Conservation (phyloP, 768 basidiomycete genomes). For the Lepiota brunneoincarnata region DNA sequence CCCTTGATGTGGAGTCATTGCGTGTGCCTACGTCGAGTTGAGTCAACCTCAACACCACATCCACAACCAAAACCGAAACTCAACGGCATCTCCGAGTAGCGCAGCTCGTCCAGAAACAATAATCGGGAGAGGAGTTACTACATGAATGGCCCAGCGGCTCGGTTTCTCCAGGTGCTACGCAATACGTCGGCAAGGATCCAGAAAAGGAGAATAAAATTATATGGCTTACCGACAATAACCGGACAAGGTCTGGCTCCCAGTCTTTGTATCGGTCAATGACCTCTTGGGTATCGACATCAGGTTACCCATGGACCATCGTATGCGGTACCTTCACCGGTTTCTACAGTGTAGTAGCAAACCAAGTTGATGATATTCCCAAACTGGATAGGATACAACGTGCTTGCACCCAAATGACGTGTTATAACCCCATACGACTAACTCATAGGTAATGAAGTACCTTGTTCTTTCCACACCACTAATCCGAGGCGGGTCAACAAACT, state of each 20-base stretch:
- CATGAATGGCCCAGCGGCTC: conserved; percentile 20
- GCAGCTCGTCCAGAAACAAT: conserved; percentile 17
- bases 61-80: neutral
- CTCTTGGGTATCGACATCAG: conserved; percentile 8
- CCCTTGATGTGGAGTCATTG: conserved; percentile 45
- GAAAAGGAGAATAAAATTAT: too few species aligned
- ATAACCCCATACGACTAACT: too few species aligned
- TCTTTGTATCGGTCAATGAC: conserved; percentile 3
- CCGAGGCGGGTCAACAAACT: neutral
- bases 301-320: conserved; percentile 16
- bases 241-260: conserved; percentile 11
- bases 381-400: conserved; percentile 45
- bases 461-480: conserved; percentile 18
- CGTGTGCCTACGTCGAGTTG: conserved; percentile 30
- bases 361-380: conserved; percentile 46
- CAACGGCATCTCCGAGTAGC: conserved; percentile 20
- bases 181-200: too few species aligned
- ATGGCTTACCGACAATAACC: conserved; percentile 12
- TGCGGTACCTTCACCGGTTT: conserved; percentile 11
- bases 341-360: conserved; percentile 29
- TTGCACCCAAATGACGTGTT: conserved; percentile 17
- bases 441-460: conserved; percentile 12
- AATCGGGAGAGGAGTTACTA: conserved; percentile 12
- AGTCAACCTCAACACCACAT: neutral
- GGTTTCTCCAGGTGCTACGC: conserved; percentile 15